A percentile compares a stretch with the other conserved stretches of the same genome.
phyloP scores from a whole-genome alignment of 2,329 filamentous ascomycete genomes.

The Sarocladiaceae sp. region DNA sequence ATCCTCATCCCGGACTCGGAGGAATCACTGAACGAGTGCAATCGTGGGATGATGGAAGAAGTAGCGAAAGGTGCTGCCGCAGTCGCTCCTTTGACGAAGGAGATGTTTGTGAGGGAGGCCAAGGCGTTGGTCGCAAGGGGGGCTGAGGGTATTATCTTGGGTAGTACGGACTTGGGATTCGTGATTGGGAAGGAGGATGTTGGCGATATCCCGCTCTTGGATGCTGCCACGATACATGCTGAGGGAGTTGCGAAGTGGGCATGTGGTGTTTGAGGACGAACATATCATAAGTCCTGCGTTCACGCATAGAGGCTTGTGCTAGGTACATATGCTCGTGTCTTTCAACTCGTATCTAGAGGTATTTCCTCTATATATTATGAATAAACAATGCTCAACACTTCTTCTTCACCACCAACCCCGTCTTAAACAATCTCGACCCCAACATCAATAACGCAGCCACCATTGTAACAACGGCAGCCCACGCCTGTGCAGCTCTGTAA shows the following conservation, averaged over 20 bases:
- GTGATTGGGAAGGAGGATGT: constrained; percentile 12
- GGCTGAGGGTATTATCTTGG: constrained; percentile 11
- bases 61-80: constrained; percentile 11
- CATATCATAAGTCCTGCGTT: not conserved
- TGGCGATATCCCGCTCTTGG: constrained; percentile 10
- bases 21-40: constrained; percentile 8
- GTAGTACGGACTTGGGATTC: constrained; percentile 14
- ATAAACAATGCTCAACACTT: not conserved
- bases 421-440: not conserved
- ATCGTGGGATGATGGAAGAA: constrained; percentile 15
- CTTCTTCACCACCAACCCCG: not conserved
- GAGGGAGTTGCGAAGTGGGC: constrained; percentile 9
- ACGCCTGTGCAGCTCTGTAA: not conserved
- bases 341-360: not conserved
- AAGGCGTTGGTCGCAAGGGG: constrained; percentile 8
- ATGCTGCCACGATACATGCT: constrained; percentile 13
- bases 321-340: too few relatives aligned
- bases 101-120: constrained; percentile 13
- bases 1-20: constrained; percentile 11
- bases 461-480: constrained; percentile 1
- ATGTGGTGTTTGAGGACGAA: not conserved
- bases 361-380: not conserved
- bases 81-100: constrained; percentile 10
- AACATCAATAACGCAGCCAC: not conserved
- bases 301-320: too few relatives aligned